Evolutionary conservation across 495 filamentous ascomycete genomes (phyloP), one percentile per base, ranked within the genome.

Genomic region (Astrocystis sublimbata): DNA sequence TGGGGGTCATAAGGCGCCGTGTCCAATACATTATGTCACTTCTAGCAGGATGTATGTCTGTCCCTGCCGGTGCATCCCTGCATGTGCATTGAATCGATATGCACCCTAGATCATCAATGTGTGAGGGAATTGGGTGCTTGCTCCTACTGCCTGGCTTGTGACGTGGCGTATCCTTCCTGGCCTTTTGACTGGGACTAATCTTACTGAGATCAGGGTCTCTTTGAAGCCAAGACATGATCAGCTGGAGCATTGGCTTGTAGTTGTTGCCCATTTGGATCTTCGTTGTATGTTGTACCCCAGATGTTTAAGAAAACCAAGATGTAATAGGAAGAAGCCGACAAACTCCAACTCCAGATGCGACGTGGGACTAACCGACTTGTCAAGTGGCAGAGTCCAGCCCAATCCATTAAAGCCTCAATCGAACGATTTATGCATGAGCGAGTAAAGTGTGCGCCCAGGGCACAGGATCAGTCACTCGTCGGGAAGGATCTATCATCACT

Each of bases 351-450:
- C 23, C 23, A 5, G 24, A 47, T 47, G 12, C 24, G 45, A 30
- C 24, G 30, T 9, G 21, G 24, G 21, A 24, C 8, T 45, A 12
- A 24, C 21, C 17, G 51, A 13, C 10, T 36, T n/a, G 4, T 21
- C 28, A 2, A n/a, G 24, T 28, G 15, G 36, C 15, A 30, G 40
- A 45, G 54, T 35, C 54, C 54, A 17, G 54, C 54, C 26, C 36
- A 57, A 41, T 13, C 53, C 40, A 43, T 57, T 28, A 12, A 40
- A 55, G 41, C 58, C 58, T 49, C 35, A 31, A 51, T 60, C 58
- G 58, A 46, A 52, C 19, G 47, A 61, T 61, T 45, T 23, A 33
- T 61, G 58, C 58, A 61, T 53, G 49, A 38, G 53, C 30, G 26
- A 36, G 9, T 12, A 12, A n/a, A 23, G 58, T 23, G 24, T 51